A percentile compares a stretch with the other conserved stretches of the same genome.
phyloP scores from a whole-genome alignment of 2,329 filamentous ascomycete genomes.

The Epichloe hybrida region DNA sequence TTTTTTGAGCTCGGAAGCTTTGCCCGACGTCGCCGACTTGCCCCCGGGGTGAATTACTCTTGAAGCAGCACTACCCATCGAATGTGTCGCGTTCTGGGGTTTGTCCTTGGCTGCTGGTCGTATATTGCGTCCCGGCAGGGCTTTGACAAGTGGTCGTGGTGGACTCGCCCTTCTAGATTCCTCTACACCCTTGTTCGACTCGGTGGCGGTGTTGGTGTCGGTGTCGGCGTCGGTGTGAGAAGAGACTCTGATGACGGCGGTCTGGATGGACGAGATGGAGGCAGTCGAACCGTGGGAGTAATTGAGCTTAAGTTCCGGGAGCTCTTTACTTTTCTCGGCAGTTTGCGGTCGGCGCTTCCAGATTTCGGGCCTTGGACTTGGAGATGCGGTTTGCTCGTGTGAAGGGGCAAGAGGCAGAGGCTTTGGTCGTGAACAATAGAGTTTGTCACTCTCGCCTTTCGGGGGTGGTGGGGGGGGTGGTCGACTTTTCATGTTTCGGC shows the following conservation, averaged over 20 bases:
- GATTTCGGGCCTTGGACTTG: conserved; percentile 20
- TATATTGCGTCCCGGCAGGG: conserved; percentile 17
- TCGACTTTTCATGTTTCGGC: neutral
- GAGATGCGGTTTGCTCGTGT: conserved; percentile 14
- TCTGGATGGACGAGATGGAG: conserved; percentile 11
- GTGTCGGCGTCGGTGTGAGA: neutral
- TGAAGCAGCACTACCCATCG: conserved; percentile 22
- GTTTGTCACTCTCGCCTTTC: conserved; percentile 12
- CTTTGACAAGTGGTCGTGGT: conserved; percentile 9
- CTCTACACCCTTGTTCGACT: neutral
- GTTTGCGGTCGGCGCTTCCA: conserved; percentile 40
- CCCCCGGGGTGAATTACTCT: conserved; percentile 19
- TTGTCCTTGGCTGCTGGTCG: conserved; percentile 11
- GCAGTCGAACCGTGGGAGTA: conserved; percentile 38
- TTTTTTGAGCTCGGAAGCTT: neutral
- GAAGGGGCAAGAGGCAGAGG: conserved; percentile 6
- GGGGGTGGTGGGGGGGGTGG: conserved; percentile 10
- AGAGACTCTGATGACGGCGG: conserved; percentile 1
- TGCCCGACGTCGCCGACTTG: conserved; percentile 6
- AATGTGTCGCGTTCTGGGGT: conserved; percentile 8
- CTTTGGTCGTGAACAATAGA: conserved; percentile 2
- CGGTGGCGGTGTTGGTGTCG: neutral
- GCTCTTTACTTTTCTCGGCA: conserved; percentile 30
- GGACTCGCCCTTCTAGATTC: neutral
- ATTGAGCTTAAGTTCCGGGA: conserved; percentile 35